These are phyloP conservation scores for Cylindrodendrum hubeiense DNA, from an alignment of 2,329 filamentous ascomycete species.

Conservation along the genomic window DNA sequence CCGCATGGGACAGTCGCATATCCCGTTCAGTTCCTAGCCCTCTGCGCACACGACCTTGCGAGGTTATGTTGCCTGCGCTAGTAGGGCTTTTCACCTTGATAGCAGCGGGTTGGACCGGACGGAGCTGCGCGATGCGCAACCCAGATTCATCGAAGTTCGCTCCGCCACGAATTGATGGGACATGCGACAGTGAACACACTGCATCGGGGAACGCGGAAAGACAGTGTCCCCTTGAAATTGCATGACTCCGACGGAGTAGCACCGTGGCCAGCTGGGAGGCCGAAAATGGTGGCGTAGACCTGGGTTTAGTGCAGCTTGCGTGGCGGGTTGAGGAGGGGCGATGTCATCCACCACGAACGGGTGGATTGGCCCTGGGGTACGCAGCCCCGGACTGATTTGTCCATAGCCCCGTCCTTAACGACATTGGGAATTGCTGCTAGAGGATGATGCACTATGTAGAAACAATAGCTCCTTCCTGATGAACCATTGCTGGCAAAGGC, in stretches of 20 bases:
- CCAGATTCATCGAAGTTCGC: conserved; percentile 7
- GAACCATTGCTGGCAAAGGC: neutral
- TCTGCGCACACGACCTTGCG: conserved; percentile 9
- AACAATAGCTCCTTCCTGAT: neutral
- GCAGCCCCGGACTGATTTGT: conserved; percentile 5
- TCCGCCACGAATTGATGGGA: neutral
- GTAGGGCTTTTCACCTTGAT: conserved; percentile 24
- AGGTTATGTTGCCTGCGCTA: conserved; percentile 16
- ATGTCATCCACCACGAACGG: conserved; percentile 36
- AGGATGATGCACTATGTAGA: neutral
- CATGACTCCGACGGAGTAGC: conserved; percentile 30
- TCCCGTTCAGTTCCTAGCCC: conserved; percentile 14
- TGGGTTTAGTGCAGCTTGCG: conserved; percentile 46
- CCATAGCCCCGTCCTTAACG: neutral
- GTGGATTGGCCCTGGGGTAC: conserved; percentile 13
- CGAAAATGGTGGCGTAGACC: conserved; percentile 44
- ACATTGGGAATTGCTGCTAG: neutral
- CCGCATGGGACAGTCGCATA: conserved; percentile 29
- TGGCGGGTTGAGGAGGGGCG: conserved; percentile 45
- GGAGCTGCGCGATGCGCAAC: conserved; percentile 18
- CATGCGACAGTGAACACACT: conserved; percentile 8
- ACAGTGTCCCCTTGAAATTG: conserved; percentile 18
- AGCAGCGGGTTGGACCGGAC: conserved; percentile 26
- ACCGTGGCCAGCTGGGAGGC: conserved; percentile 22
- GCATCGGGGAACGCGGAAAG: conserved; percentile 5